Percentiles rank a stretch among this genome's conserved stretches.
These are phyloP conservation scores for Scheffersomyces titani DNA, from an alignment of 1,139 yeast species.

Conservation along the genomic window DNA sequence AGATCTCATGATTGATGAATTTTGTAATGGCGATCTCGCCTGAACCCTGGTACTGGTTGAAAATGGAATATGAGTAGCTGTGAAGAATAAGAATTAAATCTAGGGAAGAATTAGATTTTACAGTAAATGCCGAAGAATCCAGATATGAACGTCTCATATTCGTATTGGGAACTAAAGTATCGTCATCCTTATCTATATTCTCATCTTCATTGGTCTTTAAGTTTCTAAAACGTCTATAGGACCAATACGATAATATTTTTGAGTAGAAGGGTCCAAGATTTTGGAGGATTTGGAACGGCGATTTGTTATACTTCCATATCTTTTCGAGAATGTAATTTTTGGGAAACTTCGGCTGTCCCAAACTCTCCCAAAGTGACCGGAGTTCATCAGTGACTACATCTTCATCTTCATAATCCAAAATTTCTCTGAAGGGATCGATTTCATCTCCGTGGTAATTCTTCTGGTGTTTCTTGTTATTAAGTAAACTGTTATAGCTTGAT, in stretches of 20 bases:
- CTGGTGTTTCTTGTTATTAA: slow-evolving; percentile 32
- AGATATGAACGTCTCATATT: not conserved
- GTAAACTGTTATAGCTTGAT: slow-evolving; percentile 36
- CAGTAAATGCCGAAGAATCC: not conserved
- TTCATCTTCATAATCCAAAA: slow-evolving; percentile 13
- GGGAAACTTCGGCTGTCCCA: slow-evolving; percentile 46
- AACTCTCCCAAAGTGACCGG: slow-evolving; percentile 28
- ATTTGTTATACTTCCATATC: slow-evolving; percentile 40
- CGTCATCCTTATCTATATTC: not conserved
- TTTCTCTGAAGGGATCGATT: slow-evolving; percentile 18
- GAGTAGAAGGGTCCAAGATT: slow-evolving; percentile 42
- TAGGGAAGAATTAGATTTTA: slow-evolving; percentile 1
- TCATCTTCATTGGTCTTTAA: slow-evolving; percentile 18
- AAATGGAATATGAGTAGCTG: slow-evolving; percentile 43
- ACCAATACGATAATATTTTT: slow-evolving; percentile 44
- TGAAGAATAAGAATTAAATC: slow-evolving; percentile 40
- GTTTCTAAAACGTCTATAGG: slow-evolving; percentile 41
- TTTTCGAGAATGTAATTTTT: slow-evolving; percentile 30
- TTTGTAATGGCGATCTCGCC: slow-evolving; percentile 50
- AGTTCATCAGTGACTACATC: slow-evolving; percentile 21
- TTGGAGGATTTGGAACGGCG: slow-evolving; percentile 45
- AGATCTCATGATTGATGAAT: slow-evolving; percentile 41
- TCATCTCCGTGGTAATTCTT: slow-evolving; percentile 30
- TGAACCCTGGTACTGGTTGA: slow-evolving; percentile 46
- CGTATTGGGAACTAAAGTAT: not conserved